Evolutionary conservation across 2,329 filamentous ascomycete genomes (phyloP).

Genomic region (Monosporascus cannonballus): DNA sequence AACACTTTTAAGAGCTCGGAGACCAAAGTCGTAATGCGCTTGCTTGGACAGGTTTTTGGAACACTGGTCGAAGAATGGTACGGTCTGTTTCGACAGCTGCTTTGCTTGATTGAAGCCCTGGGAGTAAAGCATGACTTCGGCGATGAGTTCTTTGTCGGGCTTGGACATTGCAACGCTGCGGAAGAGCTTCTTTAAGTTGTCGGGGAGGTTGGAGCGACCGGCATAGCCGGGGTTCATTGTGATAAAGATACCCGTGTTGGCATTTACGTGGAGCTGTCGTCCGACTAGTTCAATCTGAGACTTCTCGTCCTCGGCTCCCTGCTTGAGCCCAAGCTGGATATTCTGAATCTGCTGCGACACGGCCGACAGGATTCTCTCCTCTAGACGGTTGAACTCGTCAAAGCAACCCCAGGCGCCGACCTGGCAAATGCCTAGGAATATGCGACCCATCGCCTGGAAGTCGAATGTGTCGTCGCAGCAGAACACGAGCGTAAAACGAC

Average conservation of each 20-base stretch:
- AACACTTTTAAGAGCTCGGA: conserved; percentile 97
- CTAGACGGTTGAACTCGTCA: conserved; percentile 98
- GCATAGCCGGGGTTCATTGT: conserved; percentile 99
- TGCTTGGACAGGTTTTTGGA: conserved; percentile 79
- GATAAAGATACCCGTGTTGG: conserved; percentile 97
- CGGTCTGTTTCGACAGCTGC: conserved; percentile 85
- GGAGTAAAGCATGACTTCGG: conserved; percentile 99
- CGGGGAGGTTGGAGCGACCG: conserved; percentile 92
- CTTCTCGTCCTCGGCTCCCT: conserved; percentile 73
- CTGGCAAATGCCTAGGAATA: conserved; percentile 98
- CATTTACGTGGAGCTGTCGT: conserved; percentile 81
- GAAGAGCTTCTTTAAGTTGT: conserved; percentile 99
- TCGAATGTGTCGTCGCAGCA: conserved; percentile 99
- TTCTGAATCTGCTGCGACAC: conserved; percentile 99
- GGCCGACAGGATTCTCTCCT: conserved; percentile 94
- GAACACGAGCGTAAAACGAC: conserved; percentile 96
- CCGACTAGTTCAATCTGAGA: conserved; percentile 92
- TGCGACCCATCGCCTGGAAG: conserved; percentile 98
- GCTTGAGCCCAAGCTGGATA: conserved; percentile 91
- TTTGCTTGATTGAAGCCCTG: conserved; percentile 98
- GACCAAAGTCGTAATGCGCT: conserved; percentile 97
- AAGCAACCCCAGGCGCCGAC: conserved; percentile 99
- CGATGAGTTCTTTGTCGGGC: conserved; percentile 98
- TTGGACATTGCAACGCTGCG: conserved; percentile 99
- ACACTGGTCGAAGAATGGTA: conserved; percentile 97